Base-by-base conservation (phyloP, 805 yeast genomes). In the Candida suzukii region DNA sequence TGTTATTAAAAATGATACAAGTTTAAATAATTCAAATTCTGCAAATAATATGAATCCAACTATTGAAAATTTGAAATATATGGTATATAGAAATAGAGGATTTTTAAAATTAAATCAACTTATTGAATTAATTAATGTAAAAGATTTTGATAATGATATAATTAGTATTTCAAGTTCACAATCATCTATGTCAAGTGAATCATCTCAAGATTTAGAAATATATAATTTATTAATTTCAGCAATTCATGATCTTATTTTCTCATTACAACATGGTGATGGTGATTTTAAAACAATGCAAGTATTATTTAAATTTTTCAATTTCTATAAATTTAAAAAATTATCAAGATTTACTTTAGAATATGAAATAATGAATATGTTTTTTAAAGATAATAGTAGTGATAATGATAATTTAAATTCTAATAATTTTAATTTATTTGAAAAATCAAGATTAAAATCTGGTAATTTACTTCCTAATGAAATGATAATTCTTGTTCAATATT, bases 1-100 rank as follows among this genome's bases (percentile, higher is more conserved):
- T 27, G 85, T 90, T 1, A 60, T 93, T 10, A 67, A 61, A 9
- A 60, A 69, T 5, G 67, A 61, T 7, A 60, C 66, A 39, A 39
- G 56, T 3, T 65, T 68, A 17, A 52, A 73, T 5, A 11, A 18
- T 16, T 7, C 8, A 14, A 29, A 17, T 4, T 11, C 19, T 14
- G 12, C 19, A 5, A 29, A 16, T 11, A n/a, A n/a, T 29, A 6
- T 29, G 22, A 55, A 53, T 77, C 91, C 95, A 1, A 77, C 84
- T 2, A 73, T 90, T 20, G 79, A 82, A 48, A 73, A 80, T 11
- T 66, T 93, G 27, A 72, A 95, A 39, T 88, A 85, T 53, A 66
- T 93, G 49, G 82, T 83, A 1, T 78, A 79, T 55, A 73, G 96
- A 48, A 93, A 91, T 55, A 66, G 95, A 43, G 96, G 95, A 0